Conservation (phyloP, 192 early-diverging fungal genomes). For the Backusella liffmaniae region DNA sequence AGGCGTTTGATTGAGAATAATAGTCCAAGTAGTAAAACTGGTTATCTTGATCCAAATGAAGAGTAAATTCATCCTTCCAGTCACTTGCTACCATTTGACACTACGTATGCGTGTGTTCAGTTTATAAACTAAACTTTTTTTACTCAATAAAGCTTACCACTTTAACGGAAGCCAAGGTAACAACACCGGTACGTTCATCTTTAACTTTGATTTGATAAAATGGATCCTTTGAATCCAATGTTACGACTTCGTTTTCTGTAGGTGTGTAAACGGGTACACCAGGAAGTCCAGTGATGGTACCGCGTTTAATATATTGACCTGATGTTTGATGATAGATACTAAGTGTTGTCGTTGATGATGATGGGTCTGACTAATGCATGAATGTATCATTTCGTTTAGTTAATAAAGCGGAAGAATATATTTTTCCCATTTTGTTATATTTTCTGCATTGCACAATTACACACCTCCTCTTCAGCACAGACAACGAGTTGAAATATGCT, state of each 20-base stretch:
- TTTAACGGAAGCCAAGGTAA: constrained; percentile 1
- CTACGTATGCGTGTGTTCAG: not conserved
- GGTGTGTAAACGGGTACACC: constrained; percentile 21
- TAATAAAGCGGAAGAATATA: no score
- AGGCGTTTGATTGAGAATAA: constrained; percentile 20
- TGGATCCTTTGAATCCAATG: not conserved
- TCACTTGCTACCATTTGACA: constrained; percentile 28
- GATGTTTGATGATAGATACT: constrained; percentile 19
- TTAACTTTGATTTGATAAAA: constrained; percentile 32
- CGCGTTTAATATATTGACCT: constrained; percentile 31
- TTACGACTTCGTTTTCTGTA: constrained; percentile 9
- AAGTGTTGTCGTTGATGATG: not conserved
- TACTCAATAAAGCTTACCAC: constrained; percentile 3
- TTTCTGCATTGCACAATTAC: not conserved
- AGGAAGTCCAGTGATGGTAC: constrained; percentile 20
- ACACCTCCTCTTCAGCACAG: not conserved
- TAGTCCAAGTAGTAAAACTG: constrained; percentile 30
- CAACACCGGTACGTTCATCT: constrained; percentile 16
- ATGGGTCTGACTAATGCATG: not conserved
- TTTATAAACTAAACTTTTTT: not conserved
- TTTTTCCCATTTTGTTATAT: no score
- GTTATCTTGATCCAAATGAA: constrained; percentile 24
- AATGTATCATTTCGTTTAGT: not conserved
- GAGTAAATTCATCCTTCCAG: constrained; percentile 22
- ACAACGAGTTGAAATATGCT: not conserved